Evolutionary conservation across 2,329 filamentous ascomycete species (phyloP).

Genomic region (Pseudogymnoascus sp.): DNA sequence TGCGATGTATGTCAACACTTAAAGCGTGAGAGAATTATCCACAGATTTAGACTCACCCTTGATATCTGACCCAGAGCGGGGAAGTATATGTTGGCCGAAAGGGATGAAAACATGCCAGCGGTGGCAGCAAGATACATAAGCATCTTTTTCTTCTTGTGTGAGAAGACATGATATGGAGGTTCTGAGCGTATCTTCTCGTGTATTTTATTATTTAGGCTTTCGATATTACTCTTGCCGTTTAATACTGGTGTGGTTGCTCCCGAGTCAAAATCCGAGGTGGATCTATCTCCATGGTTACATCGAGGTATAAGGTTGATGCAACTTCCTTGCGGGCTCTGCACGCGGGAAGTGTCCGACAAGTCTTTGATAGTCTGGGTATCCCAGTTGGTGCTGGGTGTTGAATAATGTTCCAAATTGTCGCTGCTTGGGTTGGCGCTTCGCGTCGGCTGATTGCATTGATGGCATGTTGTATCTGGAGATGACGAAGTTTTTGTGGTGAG

Average conservation of each 20-base stretch:
- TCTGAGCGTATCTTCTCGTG: conserved; percentile 17
- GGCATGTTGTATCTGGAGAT: not conserved
- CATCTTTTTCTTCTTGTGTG: conserved; percentile 35
- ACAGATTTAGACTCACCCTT: conserved; percentile 20
- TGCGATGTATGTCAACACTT: not conserved
- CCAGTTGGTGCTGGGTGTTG: not conserved
- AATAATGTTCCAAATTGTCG: not conserved
- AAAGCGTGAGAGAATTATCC: not conserved
- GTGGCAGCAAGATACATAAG: conserved; percentile 43
- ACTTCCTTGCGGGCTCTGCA: not conserved
- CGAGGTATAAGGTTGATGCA: not conserved
- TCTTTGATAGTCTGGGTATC: not conserved
- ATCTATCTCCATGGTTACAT: not conserved
- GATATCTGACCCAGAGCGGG: conserved; percentile 37
- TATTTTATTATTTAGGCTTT: not conserved
- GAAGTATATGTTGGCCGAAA: conserved; percentile 46
- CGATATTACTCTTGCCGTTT: not conserved
- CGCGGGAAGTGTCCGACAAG: not conserved
- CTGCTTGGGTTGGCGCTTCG: not conserved
- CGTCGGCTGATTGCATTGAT: not conserved
- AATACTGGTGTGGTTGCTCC: not conserved
- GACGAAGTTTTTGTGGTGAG: not conserved
- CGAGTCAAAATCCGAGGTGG: not conserved
- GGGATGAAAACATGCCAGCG: conserved; percentile 46
- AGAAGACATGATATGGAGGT: conserved; percentile 33